phyloP scores from a whole-genome alignment of 805 yeast genomes.

The Metahyphopichia silvanorum region DNA sequence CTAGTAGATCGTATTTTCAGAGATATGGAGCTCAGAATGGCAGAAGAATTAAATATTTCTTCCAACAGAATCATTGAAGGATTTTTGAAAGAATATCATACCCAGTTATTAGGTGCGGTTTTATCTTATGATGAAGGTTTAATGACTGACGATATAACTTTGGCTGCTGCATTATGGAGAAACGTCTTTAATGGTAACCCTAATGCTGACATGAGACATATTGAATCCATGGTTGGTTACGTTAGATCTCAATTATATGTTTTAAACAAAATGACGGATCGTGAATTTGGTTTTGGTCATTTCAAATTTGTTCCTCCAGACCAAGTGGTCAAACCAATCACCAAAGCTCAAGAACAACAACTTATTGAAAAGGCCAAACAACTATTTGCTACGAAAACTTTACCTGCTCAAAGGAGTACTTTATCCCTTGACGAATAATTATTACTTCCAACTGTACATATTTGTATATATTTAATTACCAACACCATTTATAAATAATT shows the following conservation, averaged over 20 bases:
- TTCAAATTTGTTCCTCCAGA: slow-evolving; percentile 83
- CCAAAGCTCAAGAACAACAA: slow-evolving; percentile 58
- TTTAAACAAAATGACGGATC: slow-evolving; percentile 77
- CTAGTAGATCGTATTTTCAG: slow-evolving; percentile 83
- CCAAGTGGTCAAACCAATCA: slow-evolving; percentile 69
- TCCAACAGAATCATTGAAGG: slow-evolving; percentile 81
- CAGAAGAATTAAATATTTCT: slow-evolving; percentile 80
- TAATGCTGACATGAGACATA: slow-evolving; percentile 73
- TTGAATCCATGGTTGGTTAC: slow-evolving; percentile 88
- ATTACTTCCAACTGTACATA: neutral
- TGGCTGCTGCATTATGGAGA: slow-evolving; percentile 84
- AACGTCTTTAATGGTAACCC: slow-evolving; percentile 85
- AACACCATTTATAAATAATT: slow-evolving; percentile 1
- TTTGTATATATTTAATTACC: slow-evolving; percentile 1
- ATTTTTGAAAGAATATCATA: slow-evolving; percentile 84
- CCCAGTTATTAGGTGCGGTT: slow-evolving; percentile 85
- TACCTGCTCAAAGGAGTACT: slow-evolving; percentile 58
- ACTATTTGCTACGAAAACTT: slow-evolving; percentile 49
- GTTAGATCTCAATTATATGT: slow-evolving; percentile 88
- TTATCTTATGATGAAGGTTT: slow-evolving; percentile 93
- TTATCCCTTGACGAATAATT: slow-evolving; percentile 39
- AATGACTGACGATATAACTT: slow-evolving; percentile 69
- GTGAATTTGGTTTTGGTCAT: slow-evolving; percentile 90
- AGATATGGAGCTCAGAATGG: slow-evolving; percentile 83
- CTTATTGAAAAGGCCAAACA: slow-evolving; percentile 48